These are phyloP conservation scores for Leptodontidium sp. DNA, from an alignment of 2,329 filamentous ascomycete species.

Conservation along the genomic window DNA sequence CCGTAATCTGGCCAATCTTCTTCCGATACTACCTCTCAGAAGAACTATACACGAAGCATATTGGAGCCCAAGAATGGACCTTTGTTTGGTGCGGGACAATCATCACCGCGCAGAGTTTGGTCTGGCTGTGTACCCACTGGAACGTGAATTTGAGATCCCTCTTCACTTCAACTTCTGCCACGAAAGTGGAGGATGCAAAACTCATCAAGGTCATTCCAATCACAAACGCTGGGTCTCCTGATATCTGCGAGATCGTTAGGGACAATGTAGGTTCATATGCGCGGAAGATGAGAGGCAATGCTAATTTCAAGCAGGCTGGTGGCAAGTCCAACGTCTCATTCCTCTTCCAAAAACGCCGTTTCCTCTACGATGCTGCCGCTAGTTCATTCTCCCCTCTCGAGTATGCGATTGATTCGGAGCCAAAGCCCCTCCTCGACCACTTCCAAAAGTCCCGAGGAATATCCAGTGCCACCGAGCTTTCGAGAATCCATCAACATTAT, in stretches of 20 bases:
- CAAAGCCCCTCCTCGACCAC: slow-evolving; percentile 77
- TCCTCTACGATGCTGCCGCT: slow-evolving; percentile 78
- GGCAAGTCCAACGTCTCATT: slow-evolving; percentile 85
- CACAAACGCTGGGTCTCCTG: slow-evolving; percentile 86
- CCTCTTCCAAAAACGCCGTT: slow-evolving; percentile 97
- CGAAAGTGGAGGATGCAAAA: slow-evolving; percentile 74
- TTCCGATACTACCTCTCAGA: slow-evolving; percentile 84
- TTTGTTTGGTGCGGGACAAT: slow-evolving; percentile 93
- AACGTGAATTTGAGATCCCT: slow-evolving; percentile 84
- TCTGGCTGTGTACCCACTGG: slow-evolving; percentile 98
- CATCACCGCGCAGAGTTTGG: slow-evolving; percentile 83
- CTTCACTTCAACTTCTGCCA: slow-evolving; percentile 80
- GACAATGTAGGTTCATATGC: slow-evolving; percentile 64
- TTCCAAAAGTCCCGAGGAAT: slow-evolving; percentile 87
- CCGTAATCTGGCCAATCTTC: slow-evolving; percentile 91
- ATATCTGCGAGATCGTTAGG: slow-evolving; percentile 83
- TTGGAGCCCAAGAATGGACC: slow-evolving; percentile 96
- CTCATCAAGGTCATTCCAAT: slow-evolving; percentile 93
- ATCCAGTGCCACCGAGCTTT: slow-evolving; percentile 75
- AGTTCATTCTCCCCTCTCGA: slow-evolving; percentile 82
- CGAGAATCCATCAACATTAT: slow-evolving; percentile 88
- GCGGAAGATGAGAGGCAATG: slow-evolving; percentile 13
- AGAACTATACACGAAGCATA: slow-evolving; percentile 88
- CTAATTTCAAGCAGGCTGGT: slow-evolving; percentile 60
- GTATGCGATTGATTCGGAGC: slow-evolving; percentile 85